These are phyloP conservation scores for Zoysia japonica DNA, from an alignment of 176 grass and related monocot genomes.

Conservation along the genomic window DNA sequence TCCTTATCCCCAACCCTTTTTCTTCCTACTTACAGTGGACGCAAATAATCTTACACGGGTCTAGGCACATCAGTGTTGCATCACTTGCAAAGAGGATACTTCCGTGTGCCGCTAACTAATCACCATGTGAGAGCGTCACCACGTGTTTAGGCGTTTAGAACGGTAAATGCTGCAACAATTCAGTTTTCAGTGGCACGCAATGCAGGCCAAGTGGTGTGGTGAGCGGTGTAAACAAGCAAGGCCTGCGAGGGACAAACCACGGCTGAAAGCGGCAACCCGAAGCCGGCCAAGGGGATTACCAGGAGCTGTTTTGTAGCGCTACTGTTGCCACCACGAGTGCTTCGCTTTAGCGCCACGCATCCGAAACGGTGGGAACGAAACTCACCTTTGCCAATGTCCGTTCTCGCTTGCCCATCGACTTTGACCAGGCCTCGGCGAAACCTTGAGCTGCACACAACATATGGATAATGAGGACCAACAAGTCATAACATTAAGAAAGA, in stretches of 20 bases:
- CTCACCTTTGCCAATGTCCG: background rate
- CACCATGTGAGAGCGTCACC: background rate
- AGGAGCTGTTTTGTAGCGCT: background rate
- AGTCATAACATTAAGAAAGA: slow-evolving; percentile 8
- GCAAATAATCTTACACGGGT: slow-evolving; percentile 19
- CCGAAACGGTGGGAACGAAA: slow-evolving; percentile 36
- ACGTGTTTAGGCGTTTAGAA: background rate
- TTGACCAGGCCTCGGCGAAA: slow-evolving; percentile 37
- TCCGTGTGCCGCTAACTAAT: background rate
- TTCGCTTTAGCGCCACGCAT: slow-evolving; percentile 53
- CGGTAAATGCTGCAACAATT: background rate
- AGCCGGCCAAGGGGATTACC: background rate
- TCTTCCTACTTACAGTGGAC: slow-evolving; percentile 19
- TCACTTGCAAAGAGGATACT: background rate
- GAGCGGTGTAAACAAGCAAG: background rate
- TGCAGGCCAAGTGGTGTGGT: background rate
- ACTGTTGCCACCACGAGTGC: slow-evolving; percentile 42
- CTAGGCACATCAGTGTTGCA: background rate
- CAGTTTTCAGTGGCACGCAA: background rate
- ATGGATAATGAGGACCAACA: slow-evolving; percentile 32
- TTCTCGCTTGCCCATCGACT: slow-evolving; percentile 19
- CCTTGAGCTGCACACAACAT: slow-evolving; percentile 31
- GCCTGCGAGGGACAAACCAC: background rate
- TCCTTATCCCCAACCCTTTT: background rate
- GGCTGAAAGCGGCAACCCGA: background rate